These are phyloP conservation scores for Macaranga tanarius DNA, from an alignment of 441 rosid species.

Conservation along the genomic window DNA sequence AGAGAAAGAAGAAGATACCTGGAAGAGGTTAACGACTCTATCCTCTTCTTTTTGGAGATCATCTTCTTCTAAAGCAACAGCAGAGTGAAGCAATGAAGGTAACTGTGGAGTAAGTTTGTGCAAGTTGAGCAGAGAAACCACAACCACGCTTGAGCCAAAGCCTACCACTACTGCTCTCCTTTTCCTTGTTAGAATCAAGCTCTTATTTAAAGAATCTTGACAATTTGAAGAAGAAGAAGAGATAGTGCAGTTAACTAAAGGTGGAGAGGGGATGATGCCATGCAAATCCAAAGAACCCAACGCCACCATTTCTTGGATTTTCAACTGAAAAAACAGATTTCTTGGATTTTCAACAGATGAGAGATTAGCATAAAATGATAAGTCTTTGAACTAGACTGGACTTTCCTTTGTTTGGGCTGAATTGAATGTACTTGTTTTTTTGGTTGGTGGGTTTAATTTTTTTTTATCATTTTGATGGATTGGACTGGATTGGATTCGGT, in stretches of 20 bases:
- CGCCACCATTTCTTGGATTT: conserved; percentile 15
- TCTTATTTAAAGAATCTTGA: conserved; percentile 16
- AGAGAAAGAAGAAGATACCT: conserved; percentile 39
- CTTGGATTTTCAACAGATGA: no score
- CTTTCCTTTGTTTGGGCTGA: no score
- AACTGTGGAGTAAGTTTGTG: conserved; percentile 23
- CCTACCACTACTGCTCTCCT: conserved; percentile 47
- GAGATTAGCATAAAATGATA: background rate
- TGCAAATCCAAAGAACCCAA: conserved; percentile 27
- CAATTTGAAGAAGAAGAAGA: conserved; percentile 24
- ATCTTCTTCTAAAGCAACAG: conserved; percentile 49
- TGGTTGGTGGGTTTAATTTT: no score
- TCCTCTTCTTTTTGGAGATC: conserved; percentile 73
- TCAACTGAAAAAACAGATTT: conserved; percentile 1
- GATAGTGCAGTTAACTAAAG: conserved; percentile 16
- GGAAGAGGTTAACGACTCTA: conserved; percentile 61
- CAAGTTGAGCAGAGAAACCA: conserved; percentile 41
- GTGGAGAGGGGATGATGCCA: conserved; percentile 8
- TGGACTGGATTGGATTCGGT: no score
- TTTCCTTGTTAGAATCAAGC: conserved; percentile 23
- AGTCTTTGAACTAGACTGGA: no score
- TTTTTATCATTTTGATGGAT: no score
- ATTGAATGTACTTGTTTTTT: no score
- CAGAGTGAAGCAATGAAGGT: conserved; percentile 31
- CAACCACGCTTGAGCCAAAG: conserved; percentile 38